Evolutionary conservation across 495 filamentous ascomycete species (phyloP).

Genomic region (Letharia columbiana): DNA sequence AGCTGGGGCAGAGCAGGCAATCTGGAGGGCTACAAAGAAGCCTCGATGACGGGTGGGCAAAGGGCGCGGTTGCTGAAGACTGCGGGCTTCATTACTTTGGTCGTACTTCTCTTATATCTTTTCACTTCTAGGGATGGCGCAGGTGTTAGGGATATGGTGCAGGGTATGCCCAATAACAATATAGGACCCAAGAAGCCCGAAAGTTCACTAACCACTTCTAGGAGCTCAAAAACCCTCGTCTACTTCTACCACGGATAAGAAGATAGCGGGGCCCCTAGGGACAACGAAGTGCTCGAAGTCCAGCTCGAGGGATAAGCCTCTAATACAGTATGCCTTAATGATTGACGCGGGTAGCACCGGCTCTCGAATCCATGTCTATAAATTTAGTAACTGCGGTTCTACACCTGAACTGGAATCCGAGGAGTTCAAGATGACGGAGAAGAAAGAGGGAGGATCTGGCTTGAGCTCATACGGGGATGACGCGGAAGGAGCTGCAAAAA

Average conservation of each 20-base stretch:
- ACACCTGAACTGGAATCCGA: conserved; percentile 94
- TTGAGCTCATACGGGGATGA: conserved; percentile 79
- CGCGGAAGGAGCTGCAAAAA: conserved; percentile 78
- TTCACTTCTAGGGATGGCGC: conserved; percentile 50
- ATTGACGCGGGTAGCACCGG: conserved; percentile 97
- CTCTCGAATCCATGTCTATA: conserved; percentile 95
- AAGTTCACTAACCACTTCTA: neutral
- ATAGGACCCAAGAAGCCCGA: neutral
- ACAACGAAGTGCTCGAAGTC: conserved; percentile 74
- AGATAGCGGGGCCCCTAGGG: conserved; percentile 19
- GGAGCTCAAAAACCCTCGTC: conserved; percentile 7
- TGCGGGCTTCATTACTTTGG: conserved; percentile 62
- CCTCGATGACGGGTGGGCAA: conserved; percentile 62
- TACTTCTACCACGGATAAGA: neutral
- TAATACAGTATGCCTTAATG: conserved; percentile 97
- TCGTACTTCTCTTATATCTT: conserved; percentile 69
- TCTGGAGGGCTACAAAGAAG: conserved; percentile 38
- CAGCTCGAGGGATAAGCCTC: conserved; percentile 72
- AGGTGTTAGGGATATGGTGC: conserved; percentile 31
- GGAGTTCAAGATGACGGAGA: conserved; percentile 80
- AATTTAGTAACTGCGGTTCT: conserved; percentile 95
- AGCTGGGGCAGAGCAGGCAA: conserved; percentile 26
- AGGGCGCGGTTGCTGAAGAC: conserved; percentile 75
- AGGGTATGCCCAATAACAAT: conserved; percentile 2
- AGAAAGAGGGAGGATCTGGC: conserved; percentile 67